Evolutionary conservation across 306 rosid species (phyloP), one percentile per base, ranked within the genome.

Genomic region (Neltuma alba): DNA sequence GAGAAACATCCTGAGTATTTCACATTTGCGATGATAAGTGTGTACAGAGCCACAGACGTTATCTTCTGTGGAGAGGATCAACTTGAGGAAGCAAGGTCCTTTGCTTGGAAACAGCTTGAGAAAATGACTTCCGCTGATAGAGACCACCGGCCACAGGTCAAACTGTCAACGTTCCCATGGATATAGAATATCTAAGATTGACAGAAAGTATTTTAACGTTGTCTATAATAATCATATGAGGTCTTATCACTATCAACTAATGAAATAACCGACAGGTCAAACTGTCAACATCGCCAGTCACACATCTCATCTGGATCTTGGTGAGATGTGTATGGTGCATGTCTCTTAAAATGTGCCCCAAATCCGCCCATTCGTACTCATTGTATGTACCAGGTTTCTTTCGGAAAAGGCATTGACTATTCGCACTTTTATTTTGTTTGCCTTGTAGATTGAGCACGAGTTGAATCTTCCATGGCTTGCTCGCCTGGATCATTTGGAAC

Each of bases 401-500:
- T 77, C 71, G 6, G 10, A 50, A 50, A 18, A 18, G 25, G 20
- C 25, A 18, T 50, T 20, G 25, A 50, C 57, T 50, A 50, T 47
- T 47, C 7, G 5, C 50, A 16, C 54, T 16, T 20, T 6, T 21
- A 7, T 10, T 57, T 23, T 10, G 6, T 9, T 57, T 25, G 5
- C 16, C 34, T 40, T 31, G 54, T 37, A 90, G 92, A 82, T 90
- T 76, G 75, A 82, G 81, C 82, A 83, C 36, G 91, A 90, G 69
- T 58, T 88, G 54, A 82, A 80, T 80, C 65, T 48, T 36, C 83
- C 89, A 57, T 90, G 89, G 92, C 63, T 88, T 65, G 87, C 92
- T 69, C 89, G 91, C 3, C 33, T 86, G 79, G 94, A 90, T 76
- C 92, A 90, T 76, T 76, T 90, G 52, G 89, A 88, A 20, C 87